Base-by-base conservation (phyloP, 164 flowering plant genomes). In the Macadamia tetraphylla region DNA sequence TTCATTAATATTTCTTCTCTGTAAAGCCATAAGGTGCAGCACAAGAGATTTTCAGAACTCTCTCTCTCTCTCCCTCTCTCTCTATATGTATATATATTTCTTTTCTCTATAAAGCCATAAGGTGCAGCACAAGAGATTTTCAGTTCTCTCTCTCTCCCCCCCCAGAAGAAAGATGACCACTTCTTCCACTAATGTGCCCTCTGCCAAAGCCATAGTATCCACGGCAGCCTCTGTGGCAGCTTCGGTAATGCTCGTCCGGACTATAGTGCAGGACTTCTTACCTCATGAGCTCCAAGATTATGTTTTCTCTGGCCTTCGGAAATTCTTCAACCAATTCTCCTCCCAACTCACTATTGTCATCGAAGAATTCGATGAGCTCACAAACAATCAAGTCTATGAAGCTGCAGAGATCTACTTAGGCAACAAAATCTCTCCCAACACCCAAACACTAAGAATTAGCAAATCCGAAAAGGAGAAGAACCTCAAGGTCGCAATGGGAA, bases 181-280 rank as follows among this genome's bases (percentile, higher is more conserved):
- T 2, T 35, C 40, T 35, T 35, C 40, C 8, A 49, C 17, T 9
- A 63, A 29, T 35, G 74, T 74, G 62, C 77, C 80, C 1, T 72
- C 84, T 17, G 29, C 81, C 9, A 71, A 71, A 72, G 35, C 75
- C 31, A 12, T 82, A 3, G 18, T 85, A 42, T 73, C 88, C 1
- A 66, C 80, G 6, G 81, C 77, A 0, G 87, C 88, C 40, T 77
- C 92, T 10, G 48, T 82, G 52, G 68, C 86, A 40, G 84, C 86
- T 52, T 71, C 88, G 0, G 75, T 76, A 13, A 69, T 85, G 64
- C 76, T 88, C 51, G 23, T 81, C 58, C 78, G 83, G 23, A 60
- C 84, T 58, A 67, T 82, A 8, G 65, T 70, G 48, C 64, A 70
- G 35, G 91, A 86, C 40, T 68, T 84, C 61, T 12, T 86, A 43